Base-by-base conservation (phyloP, 768 basidiomycete genomes). In the Coprinopsis sp. region DNA sequence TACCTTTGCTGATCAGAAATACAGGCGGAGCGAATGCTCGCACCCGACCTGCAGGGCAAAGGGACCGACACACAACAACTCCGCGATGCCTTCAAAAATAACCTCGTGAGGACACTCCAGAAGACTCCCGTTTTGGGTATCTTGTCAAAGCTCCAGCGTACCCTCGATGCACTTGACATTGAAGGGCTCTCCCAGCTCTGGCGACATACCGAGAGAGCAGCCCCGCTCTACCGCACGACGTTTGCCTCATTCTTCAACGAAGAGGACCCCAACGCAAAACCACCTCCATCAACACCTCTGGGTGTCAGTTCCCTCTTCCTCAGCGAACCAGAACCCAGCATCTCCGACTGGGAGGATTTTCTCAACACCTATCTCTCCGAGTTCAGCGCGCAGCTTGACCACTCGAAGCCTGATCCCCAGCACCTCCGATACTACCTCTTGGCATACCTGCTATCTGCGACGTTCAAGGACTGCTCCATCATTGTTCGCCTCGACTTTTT, bases 391-490 rank as follows among this genome's bases (percentile, higher is more conserved):
- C 43, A 60, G 6, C 50, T 65, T 44, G 63, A 72, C 56, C 67
- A 77, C 49, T 54, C 57, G 22, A 58, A 63, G 18, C 74, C 72
- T 22, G 56, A 57, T 29, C 61, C 69, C 19, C 61, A 67, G 19
- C 60, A 80, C 49, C 64, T 88, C 39, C 76, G 78, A 31, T 77
- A 86, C 54, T 78, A 85, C 53, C 59, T 82, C 33, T 66, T 88
- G 37, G 84, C 88, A 6, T 90, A 90, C 62, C 68, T 92, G 18
- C 82, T 97, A 42, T 91, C 91, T 4, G 91, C 91, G 21, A 88
- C 89, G 5, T 92, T 99, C 76, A 99, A 99, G 63, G 95, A 99
- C 63, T 99, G 95, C 66, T 96, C 94, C 19, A 57, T 69, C 37
- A 63, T 76, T 50, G 49, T 68, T 44, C 64, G 66, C 49, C 54